Conservation (phyloP, 805 yeast species). For the Myxozyma udenii region DNA sequence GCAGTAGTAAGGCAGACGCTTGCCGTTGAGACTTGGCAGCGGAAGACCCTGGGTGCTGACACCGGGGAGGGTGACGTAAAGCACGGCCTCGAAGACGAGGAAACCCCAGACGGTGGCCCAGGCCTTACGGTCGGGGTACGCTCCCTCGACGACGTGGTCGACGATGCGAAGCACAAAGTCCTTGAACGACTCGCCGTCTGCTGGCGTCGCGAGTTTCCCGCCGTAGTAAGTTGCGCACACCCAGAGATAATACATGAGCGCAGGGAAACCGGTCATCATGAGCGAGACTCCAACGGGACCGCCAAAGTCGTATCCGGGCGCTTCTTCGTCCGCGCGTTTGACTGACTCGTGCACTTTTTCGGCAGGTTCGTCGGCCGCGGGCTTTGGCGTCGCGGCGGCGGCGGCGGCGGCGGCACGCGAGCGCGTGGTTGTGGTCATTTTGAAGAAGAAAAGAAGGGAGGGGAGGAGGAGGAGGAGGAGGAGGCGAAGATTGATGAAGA, state of each 20-base stretch:
- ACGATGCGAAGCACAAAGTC: conserved; percentile 44
- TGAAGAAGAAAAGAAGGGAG: no score
- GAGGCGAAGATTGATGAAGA: no score
- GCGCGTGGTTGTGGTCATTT: not conserved
- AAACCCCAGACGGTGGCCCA: conserved; percentile 72
- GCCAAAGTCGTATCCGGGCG: conserved; percentile 71
- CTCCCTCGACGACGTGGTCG: conserved; percentile 34
- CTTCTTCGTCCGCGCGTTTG: not conserved
- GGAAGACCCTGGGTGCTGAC: conserved; percentile 95
- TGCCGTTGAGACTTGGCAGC: conserved; percentile 70
- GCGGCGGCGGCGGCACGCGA: not conserved
- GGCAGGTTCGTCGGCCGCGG: not conserved
- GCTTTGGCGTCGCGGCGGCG: not conserved
- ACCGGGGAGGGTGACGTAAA: conserved; percentile 87
- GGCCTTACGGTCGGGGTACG: conserved; percentile 49
- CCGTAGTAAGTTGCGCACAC: conserved; percentile 75
- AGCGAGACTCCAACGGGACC: conserved; percentile 86
- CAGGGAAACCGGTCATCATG: conserved; percentile 90
- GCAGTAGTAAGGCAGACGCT: conserved; percentile 87
- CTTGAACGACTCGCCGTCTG: conserved; percentile 45
- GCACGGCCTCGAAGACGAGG: conserved; percentile 61
- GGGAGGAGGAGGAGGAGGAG: no score
- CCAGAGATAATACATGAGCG: conserved; percentile 96
- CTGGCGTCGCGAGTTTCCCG: conserved; percentile 71
- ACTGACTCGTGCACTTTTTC: not conserved